Conservation (phyloP, 2,329 filamentous ascomycete genomes). For the Lachnellula cervina region DNA sequence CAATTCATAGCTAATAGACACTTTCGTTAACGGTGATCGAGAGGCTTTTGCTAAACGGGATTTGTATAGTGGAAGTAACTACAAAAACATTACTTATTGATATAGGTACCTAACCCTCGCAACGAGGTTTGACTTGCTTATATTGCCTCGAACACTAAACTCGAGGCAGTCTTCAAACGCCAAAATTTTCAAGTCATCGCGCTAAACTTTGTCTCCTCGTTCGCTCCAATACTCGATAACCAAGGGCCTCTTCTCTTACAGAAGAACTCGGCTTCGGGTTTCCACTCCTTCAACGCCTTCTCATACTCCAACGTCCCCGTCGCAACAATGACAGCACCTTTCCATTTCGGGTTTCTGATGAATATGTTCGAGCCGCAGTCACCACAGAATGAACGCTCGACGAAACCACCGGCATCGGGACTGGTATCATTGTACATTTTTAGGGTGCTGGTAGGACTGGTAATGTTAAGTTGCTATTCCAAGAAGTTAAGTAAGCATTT, state of each 20-base stretch:
- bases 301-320: slow-evolving; percentile 4
- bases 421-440: background rate
- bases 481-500: background rate
- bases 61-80: no score
- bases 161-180: background rate
- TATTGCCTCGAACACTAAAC: no score
- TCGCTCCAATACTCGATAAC: background rate
- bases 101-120: no score
- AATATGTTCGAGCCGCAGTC: slow-evolving; percentile 9
- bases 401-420: background rate
- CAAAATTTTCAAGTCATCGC: background rate
- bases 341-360: background rate
- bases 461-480: slow-evolving; percentile 1
- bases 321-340: background rate
- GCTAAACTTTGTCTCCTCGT: slow-evolving; percentile 1
- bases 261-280: slow-evolving; percentile 6
- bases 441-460: background rate
- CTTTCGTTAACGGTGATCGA: no score
- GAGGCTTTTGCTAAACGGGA: no score
- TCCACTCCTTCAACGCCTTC: slow-evolving; percentile 4
- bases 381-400: slow-evolving; percentile 7
- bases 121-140: no score
- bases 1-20: no score
- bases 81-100: no score
- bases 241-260: slow-evolving; percentile 9